A percentile compares a stretch with the other conserved stretches of the same genome.
Evolutionary conservation across 148 eudicot genomes (phyloP).

Genomic region (Camellia sinensis): DNA sequence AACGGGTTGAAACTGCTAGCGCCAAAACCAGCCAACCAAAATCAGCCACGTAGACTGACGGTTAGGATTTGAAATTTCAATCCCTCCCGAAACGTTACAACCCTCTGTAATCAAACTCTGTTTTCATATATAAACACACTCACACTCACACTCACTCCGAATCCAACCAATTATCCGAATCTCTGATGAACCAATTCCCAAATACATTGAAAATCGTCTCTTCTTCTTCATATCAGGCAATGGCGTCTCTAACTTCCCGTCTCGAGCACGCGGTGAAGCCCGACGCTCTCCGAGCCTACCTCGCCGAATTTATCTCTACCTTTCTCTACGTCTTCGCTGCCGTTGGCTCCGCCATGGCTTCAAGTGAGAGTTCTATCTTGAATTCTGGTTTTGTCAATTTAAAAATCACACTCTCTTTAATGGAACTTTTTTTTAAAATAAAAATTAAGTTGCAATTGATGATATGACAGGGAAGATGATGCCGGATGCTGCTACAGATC

Average conservation of each 20-base stretch:
- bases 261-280: constrained; percentile 52
- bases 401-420: too few relatives aligned
- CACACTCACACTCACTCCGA: too few relatives aligned
- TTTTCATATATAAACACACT: too few relatives aligned
- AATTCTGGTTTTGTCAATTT: not conserved
- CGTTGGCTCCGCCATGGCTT: constrained; percentile 70
- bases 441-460: too few relatives aligned
- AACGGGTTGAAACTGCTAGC: constrained; percentile 15
- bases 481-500: constrained; percentile 50
- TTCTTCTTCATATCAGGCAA: constrained; percentile 6
- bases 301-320: constrained; percentile 91
- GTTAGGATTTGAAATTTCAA: constrained; percentile 17
- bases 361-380: constrained; percentile 37
- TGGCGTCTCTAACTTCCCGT: constrained; percentile 49
- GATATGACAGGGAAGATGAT: constrained; percentile 42
- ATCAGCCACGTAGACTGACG: constrained; percentile 8
- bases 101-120: not conserved
- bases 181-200: not conserved
- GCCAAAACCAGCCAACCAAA: constrained; percentile 15
- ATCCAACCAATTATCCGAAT: not conserved
- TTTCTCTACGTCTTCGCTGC: constrained; percentile 79
- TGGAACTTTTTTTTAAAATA: too few relatives aligned
- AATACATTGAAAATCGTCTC: not conserved
- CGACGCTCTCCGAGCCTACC: constrained; percentile 62
- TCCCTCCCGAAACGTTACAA: constrained; percentile 1